These are phyloP conservation scores for Eragrostis curvula DNA, from an alignment of 176 grass and related monocot species.

Conservation along the genomic window DNA sequence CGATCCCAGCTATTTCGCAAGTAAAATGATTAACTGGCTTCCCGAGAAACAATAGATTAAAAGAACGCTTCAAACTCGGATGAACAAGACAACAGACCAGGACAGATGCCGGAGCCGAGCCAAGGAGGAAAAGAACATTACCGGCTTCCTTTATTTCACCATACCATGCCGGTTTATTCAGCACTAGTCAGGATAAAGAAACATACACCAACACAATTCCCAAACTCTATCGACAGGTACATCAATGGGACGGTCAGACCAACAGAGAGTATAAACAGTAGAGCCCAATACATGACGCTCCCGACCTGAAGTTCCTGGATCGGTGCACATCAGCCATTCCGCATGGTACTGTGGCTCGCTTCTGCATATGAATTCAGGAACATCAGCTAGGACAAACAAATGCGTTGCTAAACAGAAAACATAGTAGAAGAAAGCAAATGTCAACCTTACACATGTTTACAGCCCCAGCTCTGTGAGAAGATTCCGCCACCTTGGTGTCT, in stretches of 20 bases:
- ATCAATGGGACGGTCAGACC: neutral
- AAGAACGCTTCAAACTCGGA: neutral
- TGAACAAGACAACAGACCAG: neutral
- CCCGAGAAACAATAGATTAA: neutral
- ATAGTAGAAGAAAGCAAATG: neutral
- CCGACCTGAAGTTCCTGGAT: neutral
- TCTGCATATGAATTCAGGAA: conserved; percentile 26
- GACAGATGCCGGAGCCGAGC: too few relatives aligned
- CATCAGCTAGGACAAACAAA: conserved; percentile 12
- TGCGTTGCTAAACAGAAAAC: neutral
- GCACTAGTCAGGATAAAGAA: neutral
- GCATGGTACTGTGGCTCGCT: conserved; percentile 1
- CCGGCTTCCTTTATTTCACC: conserved; percentile 29
- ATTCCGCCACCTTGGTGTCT: conserved; percentile 87
- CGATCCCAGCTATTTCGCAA: too few relatives aligned
- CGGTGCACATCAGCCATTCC: neutral
- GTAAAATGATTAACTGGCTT: too few relatives aligned
- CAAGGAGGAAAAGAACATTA: neutral
- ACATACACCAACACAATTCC: neutral
- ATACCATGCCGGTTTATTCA: neutral
- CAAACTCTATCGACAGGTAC: conserved; percentile 8
- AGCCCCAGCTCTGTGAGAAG: conserved; percentile 80
- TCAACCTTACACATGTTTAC: conserved; percentile 31
- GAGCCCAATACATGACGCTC: neutral
- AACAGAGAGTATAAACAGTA: conserved; percentile 24